These are phyloP conservation scores for Neofusicoccum parvum DNA, from an alignment of 2,329 filamentous ascomycete species.

Conservation along the genomic window DNA sequence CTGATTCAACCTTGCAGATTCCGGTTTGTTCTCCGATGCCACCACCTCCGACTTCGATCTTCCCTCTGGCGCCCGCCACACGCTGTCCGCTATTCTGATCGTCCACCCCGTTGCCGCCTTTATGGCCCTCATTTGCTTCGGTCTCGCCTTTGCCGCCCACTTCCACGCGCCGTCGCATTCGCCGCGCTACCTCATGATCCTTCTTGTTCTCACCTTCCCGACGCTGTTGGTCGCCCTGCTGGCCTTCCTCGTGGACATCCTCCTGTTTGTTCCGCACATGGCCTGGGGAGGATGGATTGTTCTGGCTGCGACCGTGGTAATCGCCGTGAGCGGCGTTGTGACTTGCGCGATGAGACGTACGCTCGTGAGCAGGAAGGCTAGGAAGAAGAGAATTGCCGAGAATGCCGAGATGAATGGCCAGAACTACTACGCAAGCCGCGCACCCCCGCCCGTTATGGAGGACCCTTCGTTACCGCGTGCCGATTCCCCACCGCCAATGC, in stretches of 20 bases:
- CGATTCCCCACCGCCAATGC: slow-evolving; percentile 56
- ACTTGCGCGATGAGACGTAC: slow-evolving; percentile 95
- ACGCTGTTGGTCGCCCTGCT: slow-evolving; percentile 81
- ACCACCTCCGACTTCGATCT: slow-evolving; percentile 59
- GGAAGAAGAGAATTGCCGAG: slow-evolving; percentile 86
- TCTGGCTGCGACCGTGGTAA: slow-evolving; percentile 82
- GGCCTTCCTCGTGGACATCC: slow-evolving; percentile 88
- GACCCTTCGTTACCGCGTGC: slow-evolving; percentile 47
- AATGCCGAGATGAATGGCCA: slow-evolving; percentile 97
- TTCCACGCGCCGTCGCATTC: slow-evolving; percentile 88
- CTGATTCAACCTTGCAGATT: slow-evolving; percentile 26
- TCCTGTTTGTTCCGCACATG: slow-evolving; percentile 92
- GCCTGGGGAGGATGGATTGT: slow-evolving; percentile 95
- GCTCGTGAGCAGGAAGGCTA: slow-evolving; percentile 86
- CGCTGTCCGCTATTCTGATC: slow-evolving; percentile 85
- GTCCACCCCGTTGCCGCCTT: slow-evolving; percentile 90
- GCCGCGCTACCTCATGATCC: slow-evolving; percentile 77
- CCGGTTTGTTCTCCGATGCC: slow-evolving; percentile 50
- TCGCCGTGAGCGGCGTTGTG: slow-evolving; percentile 78
- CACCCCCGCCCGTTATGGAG: slow-evolving; percentile 43
- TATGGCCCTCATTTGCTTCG: slow-evolving; percentile 80
- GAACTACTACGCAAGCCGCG: slow-evolving; percentile 71
- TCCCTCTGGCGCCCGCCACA: slow-evolving; percentile 65
- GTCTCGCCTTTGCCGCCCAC: slow-evolving; percentile 78
- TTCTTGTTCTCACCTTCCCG: slow-evolving; percentile 85